Conservation (phyloP, 2,329 filamentous ascomycete genomes). For the Huntiella omanensis region DNA sequence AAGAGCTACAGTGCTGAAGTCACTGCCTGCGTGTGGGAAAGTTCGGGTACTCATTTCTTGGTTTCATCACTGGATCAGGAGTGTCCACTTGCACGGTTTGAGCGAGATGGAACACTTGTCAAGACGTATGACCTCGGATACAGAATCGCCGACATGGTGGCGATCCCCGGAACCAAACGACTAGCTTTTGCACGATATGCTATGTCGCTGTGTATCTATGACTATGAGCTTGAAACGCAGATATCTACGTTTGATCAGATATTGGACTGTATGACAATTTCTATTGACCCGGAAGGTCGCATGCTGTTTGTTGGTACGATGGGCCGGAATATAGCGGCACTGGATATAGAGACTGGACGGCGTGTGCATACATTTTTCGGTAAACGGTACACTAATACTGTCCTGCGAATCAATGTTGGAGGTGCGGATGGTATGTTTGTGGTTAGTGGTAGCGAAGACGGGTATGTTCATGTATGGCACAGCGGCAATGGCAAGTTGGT, state of each 20-base stretch:
- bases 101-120: slow-evolving; percentile 34
- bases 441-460: slow-evolving; percentile 71
- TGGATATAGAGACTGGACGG: slow-evolving; percentile 56
- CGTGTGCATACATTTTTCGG: slow-evolving; percentile 59
- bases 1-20: slow-evolving; percentile 43
- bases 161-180: slow-evolving; percentile 61
- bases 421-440: slow-evolving; percentile 87
- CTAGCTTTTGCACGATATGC: slow-evolving; percentile 61
- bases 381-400: slow-evolving; percentile 52
- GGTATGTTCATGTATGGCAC: slow-evolving; percentile 74
- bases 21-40: slow-evolving; percentile 76
- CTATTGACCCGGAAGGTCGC: slow-evolving; percentile 62
- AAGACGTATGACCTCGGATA: slow-evolving; percentile 49
- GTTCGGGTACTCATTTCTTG: slow-evolving; percentile 51
- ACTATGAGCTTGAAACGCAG: slow-evolving; percentile 27
- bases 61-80: slow-evolving; percentile 45
- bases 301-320: slow-evolving; percentile 39
- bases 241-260: too few relatives aligned
- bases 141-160: slow-evolving; percentile 67
- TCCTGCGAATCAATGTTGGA: slow-evolving; percentile 72
- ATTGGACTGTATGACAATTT: slow-evolving; percentile 34
- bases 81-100: slow-evolving; percentile 52
- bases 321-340: slow-evolving; percentile 46
- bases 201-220: slow-evolving; percentile 60
- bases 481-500: slow-evolving; percentile 62